phyloP scores from a whole-genome alignment of 345 rosid species.

The Cardamine occulta region DNA sequence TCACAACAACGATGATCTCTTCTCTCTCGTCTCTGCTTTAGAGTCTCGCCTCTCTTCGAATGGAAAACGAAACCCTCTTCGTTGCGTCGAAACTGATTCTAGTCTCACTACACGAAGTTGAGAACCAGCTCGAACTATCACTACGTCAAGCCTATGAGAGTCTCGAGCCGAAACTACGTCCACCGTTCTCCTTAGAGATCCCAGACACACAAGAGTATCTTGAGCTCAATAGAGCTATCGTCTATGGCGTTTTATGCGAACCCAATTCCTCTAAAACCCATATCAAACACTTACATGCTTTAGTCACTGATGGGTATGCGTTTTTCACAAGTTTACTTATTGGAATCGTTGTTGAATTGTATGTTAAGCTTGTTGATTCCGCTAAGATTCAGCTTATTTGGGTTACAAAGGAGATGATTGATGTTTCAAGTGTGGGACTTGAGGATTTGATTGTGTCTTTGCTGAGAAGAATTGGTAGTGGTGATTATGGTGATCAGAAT shows the following conservation, averaged over 20 bases:
- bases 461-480: constrained; percentile 65
- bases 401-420: constrained; percentile 66
- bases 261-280: constrained; percentile 53
- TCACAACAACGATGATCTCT: constrained; percentile 6
- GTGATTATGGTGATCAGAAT: constrained; percentile 74
- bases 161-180: constrained; percentile 53
- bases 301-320: constrained; percentile 73
- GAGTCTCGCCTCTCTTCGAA: not conserved
- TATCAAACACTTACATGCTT: constrained; percentile 68
- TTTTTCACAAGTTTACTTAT: constrained; percentile 54
- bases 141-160: constrained; percentile 62
- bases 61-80: constrained; percentile 18
- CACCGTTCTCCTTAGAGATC: constrained; percentile 64
- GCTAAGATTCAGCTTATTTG: constrained; percentile 65
- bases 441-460: constrained; percentile 57
- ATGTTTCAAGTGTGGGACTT: constrained; percentile 62
- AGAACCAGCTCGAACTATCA: constrained; percentile 60
- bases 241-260: constrained; percentile 63
- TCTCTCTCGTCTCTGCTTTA: not conserved
- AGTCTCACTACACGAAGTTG: constrained; percentile 49
- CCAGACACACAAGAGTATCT: constrained; percentile 59
- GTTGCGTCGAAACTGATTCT: constrained; percentile 53
- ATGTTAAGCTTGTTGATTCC: constrained; percentile 59
- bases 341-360: constrained; percentile 57
- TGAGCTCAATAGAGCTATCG: constrained; percentile 64